phyloP scores from a whole-genome alignment of 768 basidiomycete genomes.

The Pisolithus albus region DNA sequence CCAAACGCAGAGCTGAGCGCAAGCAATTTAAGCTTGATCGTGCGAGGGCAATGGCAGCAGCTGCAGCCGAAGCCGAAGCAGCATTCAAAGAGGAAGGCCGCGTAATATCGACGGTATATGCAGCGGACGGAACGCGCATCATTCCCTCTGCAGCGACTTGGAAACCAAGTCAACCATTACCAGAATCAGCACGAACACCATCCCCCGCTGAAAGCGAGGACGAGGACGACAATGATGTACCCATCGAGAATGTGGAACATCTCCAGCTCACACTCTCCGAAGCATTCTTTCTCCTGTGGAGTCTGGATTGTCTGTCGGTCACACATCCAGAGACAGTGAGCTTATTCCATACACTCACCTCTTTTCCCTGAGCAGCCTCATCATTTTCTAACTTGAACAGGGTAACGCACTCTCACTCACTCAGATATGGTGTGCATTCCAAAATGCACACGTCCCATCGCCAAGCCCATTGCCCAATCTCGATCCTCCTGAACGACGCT shows the following conservation, averaged over 20 bases:
- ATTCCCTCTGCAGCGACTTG: conserved; percentile 81
- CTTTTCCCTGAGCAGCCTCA: neutral
- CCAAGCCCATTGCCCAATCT: conserved; percentile 25
- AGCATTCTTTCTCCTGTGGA: conserved; percentile 85
- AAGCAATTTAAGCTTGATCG: conserved; percentile 92
- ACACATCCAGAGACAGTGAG: conserved; percentile 60
- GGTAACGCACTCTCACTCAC: conserved; percentile 46
- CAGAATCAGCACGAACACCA: conserved; percentile 11
- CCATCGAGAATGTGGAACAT: conserved; percentile 75
- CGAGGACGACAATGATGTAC: conserved; percentile 39
- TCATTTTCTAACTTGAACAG: conserved; percentile 27
- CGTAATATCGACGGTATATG: conserved; percentile 52
- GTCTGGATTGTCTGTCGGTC: conserved; percentile 73
- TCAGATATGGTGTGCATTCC: conserved; percentile 62
- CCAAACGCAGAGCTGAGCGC: conserved; percentile 78
- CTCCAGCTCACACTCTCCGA: conserved; percentile 86
- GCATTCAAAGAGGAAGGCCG: conserved; percentile 67
- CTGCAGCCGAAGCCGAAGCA: conserved; percentile 71
- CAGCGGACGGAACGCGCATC: conserved; percentile 35
- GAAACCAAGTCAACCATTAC: conserved; percentile 41
- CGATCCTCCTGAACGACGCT: conserved; percentile 34
- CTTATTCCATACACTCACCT: conserved; percentile 4
- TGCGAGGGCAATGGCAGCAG: conserved; percentile 78
- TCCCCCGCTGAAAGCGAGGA: conserved; percentile 9
- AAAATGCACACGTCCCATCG: conserved; percentile 44